Percentiles rank a stretch among this genome's conserved stretches.
These are phyloP conservation scores for Amylostereum areolatum DNA, from an alignment of 1,284 basidiomycete species.

Conservation along the genomic window DNA sequence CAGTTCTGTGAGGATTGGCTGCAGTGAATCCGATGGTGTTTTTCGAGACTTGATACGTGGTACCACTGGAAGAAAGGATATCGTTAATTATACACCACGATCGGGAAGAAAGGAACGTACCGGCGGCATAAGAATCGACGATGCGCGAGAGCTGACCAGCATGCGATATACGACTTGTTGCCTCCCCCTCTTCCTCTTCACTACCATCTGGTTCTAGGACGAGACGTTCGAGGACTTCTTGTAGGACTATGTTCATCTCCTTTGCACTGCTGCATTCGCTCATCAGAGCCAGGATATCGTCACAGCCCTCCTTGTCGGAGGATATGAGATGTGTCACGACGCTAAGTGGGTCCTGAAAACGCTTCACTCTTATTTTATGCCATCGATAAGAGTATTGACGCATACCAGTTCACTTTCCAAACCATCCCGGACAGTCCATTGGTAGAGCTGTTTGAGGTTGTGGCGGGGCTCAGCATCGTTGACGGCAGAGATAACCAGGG, in stretches of 20 bases:
- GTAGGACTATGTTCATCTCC: conserved; percentile 54
- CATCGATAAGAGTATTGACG: not conserved
- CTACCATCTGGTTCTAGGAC: conserved; percentile 26
- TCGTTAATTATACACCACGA: not conserved
- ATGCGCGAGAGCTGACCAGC: conserved; percentile 30
- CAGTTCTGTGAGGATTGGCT: conserved; percentile 8
- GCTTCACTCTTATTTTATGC: not conserved
- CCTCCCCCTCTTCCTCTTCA: conserved; percentile 22
- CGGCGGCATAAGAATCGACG: conserved; percentile 31
- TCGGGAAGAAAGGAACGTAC: conserved; percentile 21
- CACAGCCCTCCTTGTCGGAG: conserved; percentile 29
- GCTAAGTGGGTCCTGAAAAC: conserved; percentile 44
- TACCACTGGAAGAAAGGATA: conserved; percentile 30
- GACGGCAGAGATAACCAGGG: conserved; percentile 18
- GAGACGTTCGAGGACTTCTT: conserved; percentile 52
- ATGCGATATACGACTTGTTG: conserved; percentile 16
- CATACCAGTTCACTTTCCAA: conserved; percentile 18
- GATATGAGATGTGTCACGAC: conserved; percentile 40
- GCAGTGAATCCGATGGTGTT: conserved; percentile 32
- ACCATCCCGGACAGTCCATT: conserved; percentile 14
- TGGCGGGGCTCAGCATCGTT: conserved; percentile 17
- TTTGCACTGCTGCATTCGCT: conserved; percentile 43
- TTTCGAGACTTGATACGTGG: conserved; percentile 42
- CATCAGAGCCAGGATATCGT: conserved; percentile 38
- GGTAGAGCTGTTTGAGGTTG: conserved; percentile 13